Percentiles rank a stretch among this genome's conserved stretches.
Evolutionary conservation across 2,329 filamentous ascomycete genomes (phyloP).

Genomic region (Aschersonia sp.): DNA sequence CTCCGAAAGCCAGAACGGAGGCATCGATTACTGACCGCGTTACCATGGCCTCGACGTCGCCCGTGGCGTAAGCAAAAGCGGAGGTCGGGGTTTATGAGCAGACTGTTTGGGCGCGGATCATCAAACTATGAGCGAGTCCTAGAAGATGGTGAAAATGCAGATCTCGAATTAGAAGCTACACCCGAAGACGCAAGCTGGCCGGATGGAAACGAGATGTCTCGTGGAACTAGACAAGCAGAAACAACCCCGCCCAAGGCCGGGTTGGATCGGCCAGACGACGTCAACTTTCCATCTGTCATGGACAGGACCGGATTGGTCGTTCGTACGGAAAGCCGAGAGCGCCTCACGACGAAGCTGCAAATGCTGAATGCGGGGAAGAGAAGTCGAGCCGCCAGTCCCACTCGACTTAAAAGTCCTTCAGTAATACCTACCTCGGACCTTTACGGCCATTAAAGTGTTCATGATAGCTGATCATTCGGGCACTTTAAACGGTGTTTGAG

Average conservation of each 20-base stretch:
- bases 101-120: constrained; percentile 47
- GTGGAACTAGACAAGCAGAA: constrained; percentile 47
- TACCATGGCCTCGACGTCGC: constrained; percentile 13
- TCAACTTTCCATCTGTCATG: constrained; percentile 29
- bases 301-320: constrained; percentile 62
- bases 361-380: constrained; percentile 41
- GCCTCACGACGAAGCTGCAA: constrained; percentile 44
- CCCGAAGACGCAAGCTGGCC: constrained; percentile 51
- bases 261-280: constrained; percentile 34
- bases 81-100: constrained; percentile 40
- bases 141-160: constrained; percentile 60
- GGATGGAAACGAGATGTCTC: constrained; percentile 42
- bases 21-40: constrained; percentile 13
- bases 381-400: constrained; percentile 42
- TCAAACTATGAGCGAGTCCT: constrained; percentile 68
- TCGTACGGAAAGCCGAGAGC: constrained; percentile 75
- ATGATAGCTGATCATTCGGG: no score
- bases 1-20: constrained; percentile 70
- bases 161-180: constrained; percentile 64
- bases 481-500: no score
- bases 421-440: constrained; percentile 34
- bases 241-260: constrained; percentile 52
- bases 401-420: constrained; percentile 42
- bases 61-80: constrained; percentile 27
- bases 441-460: constrained; percentile 7